Percentiles rank a stretch among this genome's conserved stretches.
Evolutionary conservation across 352 stramenopile genomes (phyloP).

Genomic region (Phytophthora boehmeriae): DNA sequence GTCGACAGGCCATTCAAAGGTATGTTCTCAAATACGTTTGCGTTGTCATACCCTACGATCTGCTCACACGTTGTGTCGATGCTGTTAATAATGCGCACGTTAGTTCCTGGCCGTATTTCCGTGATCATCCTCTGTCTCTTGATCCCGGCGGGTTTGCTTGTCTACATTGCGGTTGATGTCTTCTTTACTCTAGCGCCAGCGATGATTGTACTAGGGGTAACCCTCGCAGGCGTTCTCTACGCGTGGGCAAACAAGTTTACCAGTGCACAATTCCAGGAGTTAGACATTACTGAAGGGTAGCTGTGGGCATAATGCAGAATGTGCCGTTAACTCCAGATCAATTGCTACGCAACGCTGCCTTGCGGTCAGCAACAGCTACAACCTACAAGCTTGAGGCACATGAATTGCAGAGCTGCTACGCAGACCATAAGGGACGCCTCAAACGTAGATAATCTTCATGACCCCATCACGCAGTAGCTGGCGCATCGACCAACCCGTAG

Average conservation of each 20-base stretch:
- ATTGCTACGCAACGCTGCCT: not conserved
- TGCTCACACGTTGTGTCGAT: not conserved
- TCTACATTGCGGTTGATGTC: conserved; percentile 58
- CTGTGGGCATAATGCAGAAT: conserved; percentile 1
- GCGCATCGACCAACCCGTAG: conserved; percentile 78
- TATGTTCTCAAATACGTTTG: conserved; percentile 2
- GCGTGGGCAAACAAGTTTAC: conserved; percentile 53
- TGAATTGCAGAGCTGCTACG: conserved; percentile 1
- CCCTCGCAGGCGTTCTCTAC: conserved; percentile 41
- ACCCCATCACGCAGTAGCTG: conserved; percentile 80
- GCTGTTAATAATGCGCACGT: not conserved
- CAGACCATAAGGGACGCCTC: no score
- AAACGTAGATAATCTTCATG: conserved; percentile 34
- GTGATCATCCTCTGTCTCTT: conserved; percentile 38
- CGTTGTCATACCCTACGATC: not conserved
- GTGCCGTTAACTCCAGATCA: no score
- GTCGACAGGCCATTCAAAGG: conserved; percentile 46
- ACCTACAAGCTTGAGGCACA: not conserved
- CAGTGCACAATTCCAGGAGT: conserved; percentile 44
- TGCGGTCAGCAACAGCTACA: not conserved
- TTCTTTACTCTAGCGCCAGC: conserved; percentile 53
- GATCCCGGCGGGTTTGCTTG: conserved; percentile 40
- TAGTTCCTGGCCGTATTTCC: conserved; percentile 42
- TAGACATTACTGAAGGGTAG: conserved; percentile 25
- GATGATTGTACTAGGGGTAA: conserved; percentile 45